A percentile compares a stretch with the other conserved stretches of the same genome.
Evolutionary conservation across 2,329 filamentous ascomycete genomes (phyloP).

Genomic region (Penicillium sp.): DNA sequence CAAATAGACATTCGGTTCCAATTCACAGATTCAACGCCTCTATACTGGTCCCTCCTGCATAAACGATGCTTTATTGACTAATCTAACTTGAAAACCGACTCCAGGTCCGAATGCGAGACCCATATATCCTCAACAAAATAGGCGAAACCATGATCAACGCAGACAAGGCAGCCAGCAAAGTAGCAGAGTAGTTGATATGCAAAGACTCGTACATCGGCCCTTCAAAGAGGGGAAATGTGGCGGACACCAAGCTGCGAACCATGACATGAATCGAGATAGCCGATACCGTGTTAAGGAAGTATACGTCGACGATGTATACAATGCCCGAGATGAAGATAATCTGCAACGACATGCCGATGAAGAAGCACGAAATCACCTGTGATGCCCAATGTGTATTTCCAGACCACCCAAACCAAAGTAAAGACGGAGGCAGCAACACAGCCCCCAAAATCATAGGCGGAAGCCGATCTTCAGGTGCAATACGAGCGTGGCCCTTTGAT

Average conservation of each 20-base stretch:
- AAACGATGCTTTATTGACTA: background rate
- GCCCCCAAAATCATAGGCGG: slow-evolving; percentile 46
- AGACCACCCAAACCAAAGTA: slow-evolving; percentile 51
- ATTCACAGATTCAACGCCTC: background rate
- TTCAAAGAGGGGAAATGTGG: slow-evolving; percentile 27
- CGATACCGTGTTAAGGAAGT: slow-evolving; percentile 33
- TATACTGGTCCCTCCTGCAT: background rate
- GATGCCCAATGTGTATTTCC: slow-evolving; percentile 42
- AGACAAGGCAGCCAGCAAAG: slow-evolving; percentile 28
- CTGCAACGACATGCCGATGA: slow-evolving; percentile 41
- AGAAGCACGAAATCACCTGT: slow-evolving; percentile 43
- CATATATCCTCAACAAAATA: slow-evolving; percentile 23
- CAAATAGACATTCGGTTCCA: background rate
- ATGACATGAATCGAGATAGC: slow-evolving; percentile 38
- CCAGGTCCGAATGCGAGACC: slow-evolving; percentile 22
- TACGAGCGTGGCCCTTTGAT: background rate
- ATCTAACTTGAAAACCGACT: slow-evolving; percentile 21
- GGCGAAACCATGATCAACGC: slow-evolving; percentile 70
- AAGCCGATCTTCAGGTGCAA: slow-evolving; percentile 44
- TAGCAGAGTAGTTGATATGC: slow-evolving; percentile 23
- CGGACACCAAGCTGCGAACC: slow-evolving; percentile 31
- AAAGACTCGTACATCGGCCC: slow-evolving; percentile 18
- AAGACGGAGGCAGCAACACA: slow-evolving; percentile 41
- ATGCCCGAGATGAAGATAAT: slow-evolving; percentile 41
- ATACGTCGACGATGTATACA: slow-evolving; percentile 41